Base-by-base conservation (phyloP, 2,329 filamentous ascomycete genomes). In the Fusarium gaditjirri region DNA sequence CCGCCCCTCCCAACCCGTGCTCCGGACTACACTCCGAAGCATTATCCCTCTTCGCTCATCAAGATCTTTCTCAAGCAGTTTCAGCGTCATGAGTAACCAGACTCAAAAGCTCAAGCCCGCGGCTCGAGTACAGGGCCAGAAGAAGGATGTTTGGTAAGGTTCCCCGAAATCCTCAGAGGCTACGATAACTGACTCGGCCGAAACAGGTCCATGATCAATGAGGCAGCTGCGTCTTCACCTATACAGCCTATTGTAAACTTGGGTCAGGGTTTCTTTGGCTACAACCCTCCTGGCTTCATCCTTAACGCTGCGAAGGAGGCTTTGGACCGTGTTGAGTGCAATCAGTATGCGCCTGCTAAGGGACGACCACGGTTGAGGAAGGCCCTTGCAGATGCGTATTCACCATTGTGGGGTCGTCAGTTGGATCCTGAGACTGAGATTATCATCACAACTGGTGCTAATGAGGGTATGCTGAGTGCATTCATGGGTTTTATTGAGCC, bases 401-500 rank as follows among this genome's bases (percentile, higher is more conserved):
- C 94, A 19, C 94, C 94, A 2, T 92, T 92, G 81, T 98, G 97
- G 86, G 94, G 94, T 39, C 90, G 93, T 59, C 86, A 88, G 70
- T 83, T 99, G 47, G 87, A 99, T 81, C 94, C 95, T 1, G 94
- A 97, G 41, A 97, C 92, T 5, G 96, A 99, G 81, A 92, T 99
- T 68, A 95, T 94, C 27, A 94, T 99, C 80, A 98, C 96, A 8
- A 98, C 95, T 1, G 93, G 93, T 46, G 93, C 94, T 43, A 97
- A 97, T 78, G 93, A 97, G 83, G 92, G 94, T 77, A 98, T 98
- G 94, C 86, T 99, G 73, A 95, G 93, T 79, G 96, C 95, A 0
- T 98, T 99, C 79, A 98, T 99, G 96, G 96, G 89, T 6, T 99
- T 99, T 77, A 91, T 99, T 65, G 96, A 99, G 82, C 88, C 90